Evolutionary conservation across 2,329 filamentous ascomycete genomes (phyloP), one percentile per base, ranked within the genome.

Genomic region (Coniochaeta sp.): DNA sequence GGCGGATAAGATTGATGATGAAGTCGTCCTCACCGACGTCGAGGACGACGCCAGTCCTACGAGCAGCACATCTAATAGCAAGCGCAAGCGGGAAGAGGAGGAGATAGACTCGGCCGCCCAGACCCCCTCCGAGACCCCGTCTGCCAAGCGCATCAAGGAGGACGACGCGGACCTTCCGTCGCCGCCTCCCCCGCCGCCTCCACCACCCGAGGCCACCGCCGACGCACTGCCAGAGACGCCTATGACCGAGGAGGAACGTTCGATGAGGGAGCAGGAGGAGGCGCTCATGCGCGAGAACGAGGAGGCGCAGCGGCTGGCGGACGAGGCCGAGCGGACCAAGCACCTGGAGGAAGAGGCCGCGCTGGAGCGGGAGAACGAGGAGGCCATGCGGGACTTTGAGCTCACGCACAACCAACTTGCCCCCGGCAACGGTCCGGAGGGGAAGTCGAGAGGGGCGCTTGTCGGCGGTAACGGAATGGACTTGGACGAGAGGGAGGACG

Each of bases 81-180:
- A 91, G 71, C 83, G 89, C 11, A 91, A 91, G 71, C 81, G 87
- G 56, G 76, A 79, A 11, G 77, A 78, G 6, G 76, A 76, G n/a
- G 68, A 69, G 66, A 38, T 64, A 38, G 76, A 74, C 17, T 79
- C 79, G 31, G 74, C 76, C 1, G 76, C 72, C 40, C 67, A 73
- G 43, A 82, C 80, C 1, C 81, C 83, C 1, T 78, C 77, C 1
- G 86, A 87, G 65, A 77, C 78, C n/a, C 82, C 82, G 24, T 81
- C 78, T 40, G 71, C 80, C 31, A 85, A 85, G 71, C 77, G 80
- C 14, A 62, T 81, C 58, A 80, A 79, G 64, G 80, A 82, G 59
- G 76, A 79, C 14, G 77, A 72, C 70, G 54, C 67, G 69, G 19
- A 68, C 65, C 55, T 71, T 66, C 57, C 68, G 67, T 11, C 79